Evolutionary conservation across 495 filamentous ascomycete species (phyloP), one percentile per base, ranked within the genome.

Genomic region (Neurospora hispaniola): DNA sequence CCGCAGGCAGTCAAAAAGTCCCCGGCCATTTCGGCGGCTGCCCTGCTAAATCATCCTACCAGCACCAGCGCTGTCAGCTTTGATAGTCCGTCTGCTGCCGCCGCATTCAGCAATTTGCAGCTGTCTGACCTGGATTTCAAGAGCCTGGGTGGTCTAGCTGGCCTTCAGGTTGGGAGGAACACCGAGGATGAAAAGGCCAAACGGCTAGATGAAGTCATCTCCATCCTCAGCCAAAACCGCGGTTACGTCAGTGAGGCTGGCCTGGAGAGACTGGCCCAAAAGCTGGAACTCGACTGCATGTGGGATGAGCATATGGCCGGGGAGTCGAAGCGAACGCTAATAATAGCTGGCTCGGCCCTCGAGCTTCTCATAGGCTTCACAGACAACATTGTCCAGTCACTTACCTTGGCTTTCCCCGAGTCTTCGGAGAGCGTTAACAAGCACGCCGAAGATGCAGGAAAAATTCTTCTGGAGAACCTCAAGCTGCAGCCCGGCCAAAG

Each of bases 161-260:
- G 75, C 27, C 59, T 70, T 16, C 71, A 66, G 35, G 54, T 82
- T 39, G 78, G 77, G 7, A 82, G 80, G 69, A 82, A 80, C 5
- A 86, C 87, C 70, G 89, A 91, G 48, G 89, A 90, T 43, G 89
- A 91, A 74, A 79, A 84, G 69, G 79, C 84, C 46, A 86, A 85
- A 77, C 83, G 84, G 62, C 78, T 91, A 73, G 86, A 89, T 54
- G 76, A 76, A 27, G 84, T 91, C 4, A 82, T 91, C 59, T 82
- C 81, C 9, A 74, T 78, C 7, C 73, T 82, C 38, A 75, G 75
- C 23, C 79, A 76, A 31, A 84, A 76, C 71, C 84, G 85, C 71
- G 84, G 85, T 20, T 75, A 90, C 18, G 92, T 99, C 42, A 92
- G 93, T 70, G 89, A 94, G 70, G 90, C 94, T 59, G 93, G 93